phyloP scores from a whole-genome alignment of 2,329 filamentous ascomycete genomes.

The Colletotrichum falcatum region DNA sequence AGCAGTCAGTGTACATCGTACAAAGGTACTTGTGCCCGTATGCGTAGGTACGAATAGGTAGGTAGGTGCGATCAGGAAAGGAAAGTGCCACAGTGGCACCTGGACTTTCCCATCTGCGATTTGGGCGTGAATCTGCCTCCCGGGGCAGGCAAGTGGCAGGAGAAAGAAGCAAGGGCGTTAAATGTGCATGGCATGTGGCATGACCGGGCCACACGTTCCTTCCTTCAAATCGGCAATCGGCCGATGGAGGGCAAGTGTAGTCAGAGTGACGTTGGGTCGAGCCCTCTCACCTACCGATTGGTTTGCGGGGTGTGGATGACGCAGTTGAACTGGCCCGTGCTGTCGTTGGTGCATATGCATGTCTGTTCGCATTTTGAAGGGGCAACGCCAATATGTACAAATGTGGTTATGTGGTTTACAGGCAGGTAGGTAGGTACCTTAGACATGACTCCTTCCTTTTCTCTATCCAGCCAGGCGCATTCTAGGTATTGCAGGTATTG shows the following conservation, averaged over 20 bases:
- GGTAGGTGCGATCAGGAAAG: too few relatives aligned
- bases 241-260: neutral
- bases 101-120: neutral
- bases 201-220: neutral
- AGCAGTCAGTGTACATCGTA: too few relatives aligned
- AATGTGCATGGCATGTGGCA: too few relatives aligned
- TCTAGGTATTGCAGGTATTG: too few relatives aligned
- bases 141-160: too few relatives aligned
- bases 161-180: neutral
- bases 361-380: neutral
- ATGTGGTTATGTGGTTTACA: too few relatives aligned
- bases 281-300: neutral
- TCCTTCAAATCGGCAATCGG: neutral
- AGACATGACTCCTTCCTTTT: too few relatives aligned
- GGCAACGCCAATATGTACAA: neutral
- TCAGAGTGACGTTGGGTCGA: slow-evolving; percentile 29
- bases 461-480: neutral
- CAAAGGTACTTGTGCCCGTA: too few relatives aligned
- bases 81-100: neutral
- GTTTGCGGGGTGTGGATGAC: slow-evolving; percentile 19
- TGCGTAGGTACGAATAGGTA: too few relatives aligned
- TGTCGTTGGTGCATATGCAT: neutral
- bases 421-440: too few relatives aligned
- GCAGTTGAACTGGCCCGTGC: slow-evolving; percentile 18
- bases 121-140: neutral